Base-by-base conservation (phyloP, 164 flowering plant species). In the grape (Vitis vinifera) region DNA sequence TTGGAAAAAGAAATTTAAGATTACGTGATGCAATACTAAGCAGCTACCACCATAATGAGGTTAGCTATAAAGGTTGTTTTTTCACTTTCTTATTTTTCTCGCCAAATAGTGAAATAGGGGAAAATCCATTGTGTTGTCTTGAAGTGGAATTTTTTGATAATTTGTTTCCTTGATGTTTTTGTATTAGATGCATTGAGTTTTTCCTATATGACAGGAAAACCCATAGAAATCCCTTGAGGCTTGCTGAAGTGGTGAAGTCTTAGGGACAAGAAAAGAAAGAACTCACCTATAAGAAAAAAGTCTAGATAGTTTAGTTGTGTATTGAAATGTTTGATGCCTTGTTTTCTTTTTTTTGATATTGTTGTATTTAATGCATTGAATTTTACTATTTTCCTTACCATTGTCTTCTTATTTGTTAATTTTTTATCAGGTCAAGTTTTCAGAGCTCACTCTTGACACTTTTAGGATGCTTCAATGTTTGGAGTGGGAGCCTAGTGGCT, bases 401-500 rank as follows among this genome's bases (percentile, higher is more conserved):
- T 60, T 44, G 10, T 55, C 23, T 55, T 66, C 56, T 14, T 67
- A 14, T 17, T 37, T 61, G 17, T 70, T 16, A 30, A 19, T 55
- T 53, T 30, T 69, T 70, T 65, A 61, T 61, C 91, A 94, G 98
- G 88, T 92, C 66, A 94, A 91, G 81, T 88, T 88, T 77, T 85
- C 97, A 53, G 98, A 91, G 84, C 83, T 94, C 78, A 90, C 91
- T 56, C 68, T 92, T 56, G 94, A 94, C 76, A 80, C 88, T 59
- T 94, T 88, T 71, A 83, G 98, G 80, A 91, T 94, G 96, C 90
- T 91, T 77, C 98, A 94, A 59, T 87, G 89, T 76, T 83, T 94
- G 63, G 97, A 94, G 75, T 91, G 98, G 98, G 98, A 94, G 80
- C 96, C 98, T 49, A 86, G 93, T 77, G 98, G 98, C 63, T 84